Evolutionary conservation across 768 basidiomycete species (phyloP).

Genomic region (Leccinum disarticulatum): DNA sequence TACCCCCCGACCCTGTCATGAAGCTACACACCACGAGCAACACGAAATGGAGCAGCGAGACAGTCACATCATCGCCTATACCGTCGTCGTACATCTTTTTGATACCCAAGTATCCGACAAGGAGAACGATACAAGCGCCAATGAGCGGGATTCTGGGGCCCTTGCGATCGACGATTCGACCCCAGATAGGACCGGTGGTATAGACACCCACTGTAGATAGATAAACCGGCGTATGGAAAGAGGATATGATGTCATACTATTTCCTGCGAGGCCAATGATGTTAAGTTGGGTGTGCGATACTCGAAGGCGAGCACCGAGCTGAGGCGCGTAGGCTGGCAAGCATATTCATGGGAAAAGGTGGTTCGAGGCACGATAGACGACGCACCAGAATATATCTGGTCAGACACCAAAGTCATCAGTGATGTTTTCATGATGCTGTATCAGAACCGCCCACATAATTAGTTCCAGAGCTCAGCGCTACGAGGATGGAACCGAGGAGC

Average conservation of each 20-base stretch:
- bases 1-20: slow-evolving; percentile 77
- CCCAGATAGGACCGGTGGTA: slow-evolving; percentile 73
- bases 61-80: slow-evolving; percentile 35
- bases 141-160: slow-evolving; percentile 72
- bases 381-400: slow-evolving; percentile 33
- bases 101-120: slow-evolving; percentile 77
- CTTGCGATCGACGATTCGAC: slow-evolving; percentile 68
- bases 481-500: slow-evolving; percentile 55
- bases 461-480: slow-evolving; percentile 65
- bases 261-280: slow-evolving; percentile 77
- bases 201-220: slow-evolving; percentile 67
- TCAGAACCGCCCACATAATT: slow-evolving; percentile 59
- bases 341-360: not conserved
- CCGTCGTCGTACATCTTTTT: slow-evolving; percentile 63
- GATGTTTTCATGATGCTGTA: not conserved
- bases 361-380: not conserved
- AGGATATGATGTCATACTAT: slow-evolving; percentile 44
- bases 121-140: slow-evolving; percentile 55
- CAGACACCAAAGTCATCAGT: not conserved
- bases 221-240: not conserved
- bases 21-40: slow-evolving; percentile 62
- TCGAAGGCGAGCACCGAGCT: slow-evolving; percentile 72
- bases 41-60: slow-evolving; percentile 44
- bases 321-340: slow-evolving; percentile 75
- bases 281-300: slow-evolving; percentile 83